phyloP scores from a whole-genome alignment of 163 green algal species.

The Chlorella variabilis region DNA sequence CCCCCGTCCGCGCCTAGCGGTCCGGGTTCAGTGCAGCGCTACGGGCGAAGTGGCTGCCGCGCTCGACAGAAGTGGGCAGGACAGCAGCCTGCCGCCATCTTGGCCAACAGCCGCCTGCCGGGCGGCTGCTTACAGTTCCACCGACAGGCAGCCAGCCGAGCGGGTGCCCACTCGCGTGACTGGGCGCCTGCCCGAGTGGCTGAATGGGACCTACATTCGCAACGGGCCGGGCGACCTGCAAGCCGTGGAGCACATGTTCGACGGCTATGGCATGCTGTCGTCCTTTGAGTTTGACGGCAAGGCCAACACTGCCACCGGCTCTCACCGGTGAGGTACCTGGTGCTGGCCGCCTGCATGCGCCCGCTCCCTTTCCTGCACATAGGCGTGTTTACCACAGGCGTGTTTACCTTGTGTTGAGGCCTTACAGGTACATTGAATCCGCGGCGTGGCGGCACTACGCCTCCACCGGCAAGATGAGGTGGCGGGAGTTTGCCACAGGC shows the following conservation, averaged over 20 bases:
- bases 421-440: neutral
- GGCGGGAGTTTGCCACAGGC: neutral
- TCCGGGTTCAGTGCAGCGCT: neutral
- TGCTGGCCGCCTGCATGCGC: no score
- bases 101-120: slow-evolving; percentile 29
- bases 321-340: slow-evolving; percentile 41
- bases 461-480: neutral
- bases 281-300: slow-evolving; percentile 49
- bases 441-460: no score
- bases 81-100: neutral
- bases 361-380: no score
- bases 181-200: slow-evolving; percentile 67
- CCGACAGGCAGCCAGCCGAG: neutral
- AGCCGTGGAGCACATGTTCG: slow-evolving; percentile 68
- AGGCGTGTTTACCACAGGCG: no score
- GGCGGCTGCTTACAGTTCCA: slow-evolving; percentile 14
- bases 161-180: slow-evolving; percentile 36
- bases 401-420: neutral
- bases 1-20: neutral
- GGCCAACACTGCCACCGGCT: neutral
- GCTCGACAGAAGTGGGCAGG: neutral
- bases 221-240: slow-evolving; percentile 55
- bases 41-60: neutral
- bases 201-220: slow-evolving; percentile 60
- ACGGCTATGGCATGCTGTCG: slow-evolving; percentile 65